These are phyloP conservation scores for Cladosporium sp. DNA, from an alignment of 2,329 filamentous ascomycete genomes.

Conservation along the genomic window DNA sequence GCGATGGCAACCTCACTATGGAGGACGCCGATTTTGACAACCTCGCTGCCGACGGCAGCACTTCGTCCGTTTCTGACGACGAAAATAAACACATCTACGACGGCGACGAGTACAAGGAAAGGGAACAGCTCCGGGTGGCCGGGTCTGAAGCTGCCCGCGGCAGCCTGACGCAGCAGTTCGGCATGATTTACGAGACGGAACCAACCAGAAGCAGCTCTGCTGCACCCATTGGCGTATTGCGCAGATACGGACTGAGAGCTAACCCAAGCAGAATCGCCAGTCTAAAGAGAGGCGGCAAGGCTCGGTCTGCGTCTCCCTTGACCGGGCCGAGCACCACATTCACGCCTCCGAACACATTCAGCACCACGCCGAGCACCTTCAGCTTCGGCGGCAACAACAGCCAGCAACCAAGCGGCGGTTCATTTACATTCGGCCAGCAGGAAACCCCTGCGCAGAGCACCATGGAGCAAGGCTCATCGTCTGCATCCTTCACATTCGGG, in stretches of 20 bases:
- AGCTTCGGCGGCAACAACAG: slow-evolving; percentile 9
- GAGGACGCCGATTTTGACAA: background rate
- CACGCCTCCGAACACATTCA: slow-evolving; percentile 9
- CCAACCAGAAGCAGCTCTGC: too few species aligned
- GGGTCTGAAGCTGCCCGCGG: background rate
- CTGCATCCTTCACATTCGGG: slow-evolving; percentile 16
- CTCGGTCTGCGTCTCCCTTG: slow-evolving; percentile 6
- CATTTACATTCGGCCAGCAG: slow-evolving; percentile 12
- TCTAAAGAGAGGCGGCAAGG: slow-evolving; percentile 8
- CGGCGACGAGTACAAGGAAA: background rate
- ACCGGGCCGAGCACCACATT: slow-evolving; percentile 8
- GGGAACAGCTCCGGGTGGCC: background rate
- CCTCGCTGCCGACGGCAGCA: background rate
- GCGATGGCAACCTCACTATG: too few species aligned
- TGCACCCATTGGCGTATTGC: too few species aligned
- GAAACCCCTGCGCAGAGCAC: background rate
- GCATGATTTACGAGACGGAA: too few species aligned
- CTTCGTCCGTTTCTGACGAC: too few species aligned
- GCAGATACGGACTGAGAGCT: background rate
- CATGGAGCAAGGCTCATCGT: slow-evolving; percentile 7
- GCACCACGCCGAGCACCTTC: slow-evolving; percentile 3
- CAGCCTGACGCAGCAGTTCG: background rate
- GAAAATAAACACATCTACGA: background rate
- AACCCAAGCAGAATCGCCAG: slow-evolving; percentile 6
- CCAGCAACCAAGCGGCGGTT: background rate